Evolutionary conservation across 139 green algal species (phyloP).

Genomic region (Micractinium conductrix): DNA sequence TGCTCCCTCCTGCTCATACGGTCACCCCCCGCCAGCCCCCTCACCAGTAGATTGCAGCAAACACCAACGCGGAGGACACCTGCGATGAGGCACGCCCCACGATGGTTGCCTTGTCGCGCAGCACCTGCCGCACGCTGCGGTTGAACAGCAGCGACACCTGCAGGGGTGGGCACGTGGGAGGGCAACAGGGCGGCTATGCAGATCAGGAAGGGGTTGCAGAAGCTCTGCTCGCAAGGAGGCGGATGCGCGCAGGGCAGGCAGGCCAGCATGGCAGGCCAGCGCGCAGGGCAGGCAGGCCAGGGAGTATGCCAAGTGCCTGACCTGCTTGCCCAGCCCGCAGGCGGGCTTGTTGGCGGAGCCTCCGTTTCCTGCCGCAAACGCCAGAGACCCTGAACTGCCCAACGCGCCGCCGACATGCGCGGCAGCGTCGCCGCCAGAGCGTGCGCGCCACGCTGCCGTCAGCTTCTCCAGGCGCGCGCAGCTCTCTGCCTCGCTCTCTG

Average conservation of each 20-base stretch:
- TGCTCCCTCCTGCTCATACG: no score
- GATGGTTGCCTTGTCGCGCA: constrained; percentile 84
- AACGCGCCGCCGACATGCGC: no score
- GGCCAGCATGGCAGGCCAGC: neutral
- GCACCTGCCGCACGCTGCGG: constrained; percentile 77
- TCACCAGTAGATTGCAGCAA: constrained; percentile 93
- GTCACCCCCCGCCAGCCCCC: no score
- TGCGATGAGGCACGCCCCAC: constrained; percentile 74
- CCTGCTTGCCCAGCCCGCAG: constrained; percentile 18
- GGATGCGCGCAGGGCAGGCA: no score
- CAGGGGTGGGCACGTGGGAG: neutral
- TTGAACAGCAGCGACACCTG: constrained; percentile 63
- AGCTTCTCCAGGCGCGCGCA: constrained; percentile 54
- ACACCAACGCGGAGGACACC: constrained; percentile 87
- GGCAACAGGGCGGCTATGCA: neutral
- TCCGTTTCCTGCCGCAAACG: no score
- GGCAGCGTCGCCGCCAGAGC: neutral
- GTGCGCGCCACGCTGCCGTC: constrained; percentile 21
- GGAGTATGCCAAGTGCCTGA: no score
- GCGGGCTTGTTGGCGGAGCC: neutral
- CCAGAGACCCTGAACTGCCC: neutral
- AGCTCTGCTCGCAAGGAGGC: no score
- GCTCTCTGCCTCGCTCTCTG: constrained; percentile 59
- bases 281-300: neutral
- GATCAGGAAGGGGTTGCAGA: no score